Base-by-base conservation (phyloP, 768 basidiomycete species). In the Harrya chromipes region DNA sequence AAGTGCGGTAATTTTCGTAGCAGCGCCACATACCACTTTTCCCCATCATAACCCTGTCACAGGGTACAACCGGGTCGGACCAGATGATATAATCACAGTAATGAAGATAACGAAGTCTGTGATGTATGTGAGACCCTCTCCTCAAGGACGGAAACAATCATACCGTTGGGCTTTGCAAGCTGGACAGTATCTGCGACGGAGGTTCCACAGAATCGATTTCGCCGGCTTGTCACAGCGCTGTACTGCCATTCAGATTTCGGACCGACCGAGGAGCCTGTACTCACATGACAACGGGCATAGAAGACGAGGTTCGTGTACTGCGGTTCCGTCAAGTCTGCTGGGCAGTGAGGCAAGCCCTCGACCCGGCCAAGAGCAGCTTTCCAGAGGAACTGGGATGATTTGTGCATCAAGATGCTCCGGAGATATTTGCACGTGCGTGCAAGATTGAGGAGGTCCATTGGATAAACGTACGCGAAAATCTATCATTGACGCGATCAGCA, bases 271-370 rank as follows among this genome's bases (percentile, higher is more conserved):
- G 24, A 13, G 12, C 16, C 8, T 10, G 29, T 11, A 21, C 34
- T 4, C 31, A 55, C 54, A 9, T 52, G 50, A 20, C 49, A 79
- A 35, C 42, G 46, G 10, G 54, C n/a, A 24, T 34, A 33, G 16
- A 55, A 79, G 14, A 66, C 62, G 17, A 80, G 68, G 45, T 65
- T 72, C 23, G 73, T 72, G 47, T 71, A 78, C 54, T 74, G 67
- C 3, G 67, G 57, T 62, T 79, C 77, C 13, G 56, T 65, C 47
- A 78, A 58, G 55, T 79, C 76, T 13, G 50, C 39, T 0, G 77
- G 79, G 50, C 72, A 74, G 8, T 57, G 47, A 1, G 78, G 78
- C 10, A 77, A 60, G 12, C 67, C 69, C 27, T 56, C 55, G 19
- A 72, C 61, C 45, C 66, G 67, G 9, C 40, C 50, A 27, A 76